Evolutionary conservation across 768 basidiomycete species (phyloP).

Genomic region (Hemileccinum rubropunctum): DNA sequence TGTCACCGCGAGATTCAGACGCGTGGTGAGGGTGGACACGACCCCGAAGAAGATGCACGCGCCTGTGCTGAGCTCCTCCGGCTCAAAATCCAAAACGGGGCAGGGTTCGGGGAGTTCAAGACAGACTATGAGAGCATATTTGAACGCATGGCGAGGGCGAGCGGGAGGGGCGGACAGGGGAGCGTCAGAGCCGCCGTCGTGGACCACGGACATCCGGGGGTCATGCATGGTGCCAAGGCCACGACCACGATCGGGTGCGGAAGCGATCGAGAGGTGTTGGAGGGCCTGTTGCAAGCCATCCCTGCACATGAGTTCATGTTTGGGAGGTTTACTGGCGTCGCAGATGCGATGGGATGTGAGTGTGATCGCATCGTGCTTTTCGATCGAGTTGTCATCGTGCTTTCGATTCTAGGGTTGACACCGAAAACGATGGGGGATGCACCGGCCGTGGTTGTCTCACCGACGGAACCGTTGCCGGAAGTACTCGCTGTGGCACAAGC

Average conservation of each 20-base stretch:
- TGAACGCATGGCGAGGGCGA: slow-evolving; percentile 70
- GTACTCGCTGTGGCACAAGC: slow-evolving; percentile 38
- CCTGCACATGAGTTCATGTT: slow-evolving; percentile 79
- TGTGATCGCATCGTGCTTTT: slow-evolving; percentile 28
- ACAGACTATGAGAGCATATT: slow-evolving; percentile 86
- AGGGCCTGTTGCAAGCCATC: slow-evolving; percentile 58
- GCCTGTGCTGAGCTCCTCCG: slow-evolving; percentile 83
- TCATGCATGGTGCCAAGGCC: slow-evolving; percentile 85
- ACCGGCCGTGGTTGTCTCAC: slow-evolving; percentile 17
- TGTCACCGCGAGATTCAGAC: slow-evolving; percentile 86
- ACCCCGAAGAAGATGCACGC: slow-evolving; percentile 91
- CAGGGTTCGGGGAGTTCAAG: slow-evolving; percentile 84
- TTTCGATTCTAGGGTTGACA: slow-evolving; percentile 51
- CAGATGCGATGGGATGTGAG: slow-evolving; percentile 81
- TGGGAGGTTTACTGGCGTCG: slow-evolving; percentile 78
- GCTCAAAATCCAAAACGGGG: slow-evolving; percentile 75
- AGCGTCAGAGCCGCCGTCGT: slow-evolving; percentile 64
- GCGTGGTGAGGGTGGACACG: slow-evolving; percentile 81
- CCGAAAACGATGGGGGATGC: slow-evolving; percentile 47
- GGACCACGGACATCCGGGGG: slow-evolving; percentile 79
- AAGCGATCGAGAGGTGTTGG: slow-evolving; percentile 74
- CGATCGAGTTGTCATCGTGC: too few relatives aligned
- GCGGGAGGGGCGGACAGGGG: slow-evolving; percentile 38
- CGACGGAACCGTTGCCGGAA: slow-evolving; percentile 35
- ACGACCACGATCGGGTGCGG: slow-evolving; percentile 73